phyloP scores from a whole-genome alignment of 1,284 basidiomycete genomes.

The Rhodotorula sp. region DNA sequence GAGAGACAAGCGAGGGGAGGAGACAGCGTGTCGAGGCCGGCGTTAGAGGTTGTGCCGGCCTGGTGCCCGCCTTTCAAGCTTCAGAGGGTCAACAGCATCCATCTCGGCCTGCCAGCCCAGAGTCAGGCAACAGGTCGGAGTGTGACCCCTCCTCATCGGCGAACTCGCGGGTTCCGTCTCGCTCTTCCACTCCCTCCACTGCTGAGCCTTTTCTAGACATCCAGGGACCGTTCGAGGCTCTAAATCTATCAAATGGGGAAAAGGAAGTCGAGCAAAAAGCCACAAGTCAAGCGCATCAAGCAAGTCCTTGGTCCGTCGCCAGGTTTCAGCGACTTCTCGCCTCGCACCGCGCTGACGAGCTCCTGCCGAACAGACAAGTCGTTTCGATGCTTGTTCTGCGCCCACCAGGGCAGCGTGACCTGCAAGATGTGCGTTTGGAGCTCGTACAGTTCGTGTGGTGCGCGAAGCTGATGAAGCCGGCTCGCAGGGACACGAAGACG shows the following conservation, averaged over 20 bases:
- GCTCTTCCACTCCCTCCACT: background rate
- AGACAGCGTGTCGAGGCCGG: too few relatives aligned
- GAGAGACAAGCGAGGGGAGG: too few relatives aligned
- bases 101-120: too few relatives aligned
- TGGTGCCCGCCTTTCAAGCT: background rate
- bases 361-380: constrained; percentile 44
- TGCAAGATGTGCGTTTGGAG: constrained; percentile 49
- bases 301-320: constrained; percentile 32
- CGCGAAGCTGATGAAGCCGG: too few relatives aligned
- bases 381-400: constrained; percentile 52
- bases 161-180: background rate
- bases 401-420: constrained; percentile 48
- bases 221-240: background rate
- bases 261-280: constrained; percentile 38
- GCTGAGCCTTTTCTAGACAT: background rate
- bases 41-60: too few relatives aligned
- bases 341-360: background rate
- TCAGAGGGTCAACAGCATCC: background rate
- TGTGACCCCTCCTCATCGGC: background rate
- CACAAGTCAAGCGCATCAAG: constrained; percentile 23
- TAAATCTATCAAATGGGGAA: constrained; percentile 35
- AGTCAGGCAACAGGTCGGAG: too few relatives aligned
- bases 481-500: constrained; percentile 48
- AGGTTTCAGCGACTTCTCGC: background rate
- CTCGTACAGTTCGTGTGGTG: too few relatives aligned